Conservation (phyloP, 2,329 filamentous ascomycete species). For the Penicillium sp. region DNA sequence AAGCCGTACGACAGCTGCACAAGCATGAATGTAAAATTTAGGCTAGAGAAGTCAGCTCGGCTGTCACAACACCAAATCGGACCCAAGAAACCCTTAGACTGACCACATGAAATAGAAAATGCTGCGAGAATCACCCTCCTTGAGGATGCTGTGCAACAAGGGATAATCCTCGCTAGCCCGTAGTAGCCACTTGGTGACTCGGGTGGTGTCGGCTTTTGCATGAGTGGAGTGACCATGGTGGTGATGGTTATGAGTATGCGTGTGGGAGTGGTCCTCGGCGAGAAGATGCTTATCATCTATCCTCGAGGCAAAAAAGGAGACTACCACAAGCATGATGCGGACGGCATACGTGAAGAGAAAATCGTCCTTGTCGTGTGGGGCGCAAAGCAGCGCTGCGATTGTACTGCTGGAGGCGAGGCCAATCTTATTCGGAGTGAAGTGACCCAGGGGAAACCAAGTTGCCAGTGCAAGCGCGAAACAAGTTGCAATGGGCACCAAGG, state of each 20-base stretch:
- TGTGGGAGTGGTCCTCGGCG: constrained; percentile 26
- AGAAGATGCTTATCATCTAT: constrained; percentile 29
- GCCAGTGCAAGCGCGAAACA: constrained; percentile 26
- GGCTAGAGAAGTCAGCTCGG: constrained; percentile 44
- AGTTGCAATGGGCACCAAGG: constrained; percentile 18
- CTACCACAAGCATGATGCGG: constrained; percentile 22
- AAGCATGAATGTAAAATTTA: constrained; percentile 93
- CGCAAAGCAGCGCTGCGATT: constrained; percentile 25
- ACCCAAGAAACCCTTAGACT: constrained; percentile 25
- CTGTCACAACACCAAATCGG: constrained; percentile 1
- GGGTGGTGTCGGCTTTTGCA: constrained; percentile 50
- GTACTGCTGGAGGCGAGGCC: constrained; percentile 27
- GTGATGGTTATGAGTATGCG: constrained; percentile 26
- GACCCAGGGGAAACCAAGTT: constrained; percentile 17
- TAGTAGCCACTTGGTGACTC: constrained; percentile 68
- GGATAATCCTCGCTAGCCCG: constrained; percentile 64
- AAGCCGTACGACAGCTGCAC: constrained; percentile 94
- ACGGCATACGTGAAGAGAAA: constrained; percentile 23
- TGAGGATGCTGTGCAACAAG: constrained; percentile 75
- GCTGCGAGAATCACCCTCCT: constrained; percentile 84
- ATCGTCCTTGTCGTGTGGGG: constrained; percentile 24
- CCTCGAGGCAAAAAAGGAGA: constrained; percentile 28
- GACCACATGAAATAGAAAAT: constrained; percentile 97
- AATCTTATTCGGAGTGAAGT: constrained; percentile 28
- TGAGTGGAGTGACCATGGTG: constrained; percentile 26